A percentile compares a stretch with the other conserved stretches of the same genome.
Evolutionary conservation across 1,139 yeast genomes (phyloP).

Genomic region (Geotrichum cucujoidarum): DNA sequence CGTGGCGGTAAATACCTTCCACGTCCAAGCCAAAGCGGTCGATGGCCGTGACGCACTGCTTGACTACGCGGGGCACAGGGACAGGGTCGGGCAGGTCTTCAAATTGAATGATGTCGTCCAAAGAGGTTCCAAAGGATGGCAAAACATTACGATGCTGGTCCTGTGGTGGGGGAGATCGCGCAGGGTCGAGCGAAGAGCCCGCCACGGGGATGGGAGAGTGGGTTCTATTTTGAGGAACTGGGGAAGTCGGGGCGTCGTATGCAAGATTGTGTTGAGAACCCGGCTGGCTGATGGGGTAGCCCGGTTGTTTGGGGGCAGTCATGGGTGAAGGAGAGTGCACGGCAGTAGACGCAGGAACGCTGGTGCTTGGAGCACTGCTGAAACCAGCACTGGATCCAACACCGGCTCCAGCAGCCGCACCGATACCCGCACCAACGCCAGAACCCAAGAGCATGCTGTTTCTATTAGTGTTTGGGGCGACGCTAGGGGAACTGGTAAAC

Average conservation of each 20-base stretch:
- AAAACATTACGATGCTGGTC: conserved; percentile 12
- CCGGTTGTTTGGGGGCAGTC: background rate
- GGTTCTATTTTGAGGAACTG: background rate
- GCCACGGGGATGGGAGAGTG: background rate
- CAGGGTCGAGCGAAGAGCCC: background rate
- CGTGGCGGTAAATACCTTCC: conserved; percentile 85
- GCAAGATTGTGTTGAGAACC: background rate
- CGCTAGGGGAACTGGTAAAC: background rate
- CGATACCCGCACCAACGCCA: background rate
- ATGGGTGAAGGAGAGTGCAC: background rate
- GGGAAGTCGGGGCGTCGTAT: background rate
- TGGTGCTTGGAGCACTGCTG: background rate
- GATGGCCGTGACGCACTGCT: conserved; percentile 79
- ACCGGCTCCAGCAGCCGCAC: background rate
- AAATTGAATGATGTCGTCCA: conserved; percentile 66
- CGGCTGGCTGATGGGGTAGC: background rate
- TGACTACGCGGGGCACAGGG: conserved; percentile 78
- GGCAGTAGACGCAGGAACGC: background rate
- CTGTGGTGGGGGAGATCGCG: background rate
- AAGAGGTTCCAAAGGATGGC: conserved; percentile 71
- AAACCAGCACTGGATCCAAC: background rate
- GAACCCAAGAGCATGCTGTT: conserved; percentile 1
- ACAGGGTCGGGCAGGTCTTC: conserved; percentile 56
- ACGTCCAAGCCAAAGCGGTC: conserved; percentile 77
- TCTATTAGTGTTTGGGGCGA: background rate